Percentiles rank a stretch among this genome's conserved stretches.
Evolutionary conservation across 768 basidiomycete species (phyloP).

Genomic region (Amanita jacksonii): DNA sequence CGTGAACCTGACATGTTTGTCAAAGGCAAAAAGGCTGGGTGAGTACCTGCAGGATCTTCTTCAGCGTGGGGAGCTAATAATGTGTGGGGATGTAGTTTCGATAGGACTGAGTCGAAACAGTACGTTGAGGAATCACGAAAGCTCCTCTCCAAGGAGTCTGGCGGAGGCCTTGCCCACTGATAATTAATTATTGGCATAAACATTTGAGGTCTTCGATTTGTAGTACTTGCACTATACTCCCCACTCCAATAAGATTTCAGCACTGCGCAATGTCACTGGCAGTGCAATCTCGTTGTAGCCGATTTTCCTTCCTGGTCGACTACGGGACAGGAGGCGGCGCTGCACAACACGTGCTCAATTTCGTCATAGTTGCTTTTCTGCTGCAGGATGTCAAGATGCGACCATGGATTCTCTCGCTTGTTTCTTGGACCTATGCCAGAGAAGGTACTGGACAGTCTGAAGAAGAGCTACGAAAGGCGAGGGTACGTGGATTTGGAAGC

Average conservation of each 20-base stretch:
- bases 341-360: not conserved
- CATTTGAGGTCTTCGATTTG: no score
- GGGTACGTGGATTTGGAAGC: not conserved
- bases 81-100: conserved; percentile 37
- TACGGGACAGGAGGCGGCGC: no score
- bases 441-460: not conserved
- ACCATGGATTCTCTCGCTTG: not conserved
- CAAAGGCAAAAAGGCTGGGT: conserved; percentile 73
- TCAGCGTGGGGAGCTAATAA: not conserved
- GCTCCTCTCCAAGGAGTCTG: conserved; percentile 30
- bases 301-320: no score
- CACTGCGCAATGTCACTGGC: no score
- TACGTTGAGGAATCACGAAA: conserved; percentile 56
- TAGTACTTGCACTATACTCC: not conserved
- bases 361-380: not conserved
- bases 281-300: not conserved
- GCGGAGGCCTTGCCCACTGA: not conserved
- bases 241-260: no score
- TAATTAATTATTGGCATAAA: no score
- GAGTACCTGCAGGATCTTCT: conserved; percentile 19
- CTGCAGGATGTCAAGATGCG: not conserved
- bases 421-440: conserved; percentile 9
- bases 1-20: conserved; percentile 81
- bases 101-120: conserved; percentile 54
- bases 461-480: not conserved